A percentile compares a stretch with the other conserved stretches of the same genome.
These are phyloP conservation scores for Wickerhamomyces bisporus DNA, from an alignment of 805 yeast species.

Conservation along the genomic window DNA sequence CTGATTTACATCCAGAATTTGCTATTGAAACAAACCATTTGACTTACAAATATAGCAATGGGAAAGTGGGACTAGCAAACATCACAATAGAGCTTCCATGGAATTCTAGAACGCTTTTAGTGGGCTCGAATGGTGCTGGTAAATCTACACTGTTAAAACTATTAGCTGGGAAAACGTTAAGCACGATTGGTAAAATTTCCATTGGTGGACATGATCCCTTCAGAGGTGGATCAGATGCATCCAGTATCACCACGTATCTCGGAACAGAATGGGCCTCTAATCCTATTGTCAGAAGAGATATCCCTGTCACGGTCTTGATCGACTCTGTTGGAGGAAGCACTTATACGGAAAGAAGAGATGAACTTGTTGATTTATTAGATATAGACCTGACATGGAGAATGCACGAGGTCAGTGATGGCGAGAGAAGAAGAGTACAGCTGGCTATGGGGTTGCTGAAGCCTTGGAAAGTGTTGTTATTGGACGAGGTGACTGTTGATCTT, in stretches of 20 bases:
- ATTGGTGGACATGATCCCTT: conserved; percentile 91
- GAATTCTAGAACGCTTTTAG: conserved; percentile 68
- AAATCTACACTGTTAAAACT: conserved; percentile 83
- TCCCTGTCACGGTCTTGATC: conserved; percentile 75
- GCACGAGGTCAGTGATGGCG: conserved; percentile 92
- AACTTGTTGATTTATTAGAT: conserved; percentile 71
- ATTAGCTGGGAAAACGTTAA: conserved; percentile 86
- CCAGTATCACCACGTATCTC: conserved; percentile 62
- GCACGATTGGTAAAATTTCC: conserved; percentile 61
- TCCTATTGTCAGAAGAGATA: conserved; percentile 84
- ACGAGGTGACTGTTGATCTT: conserved; percentile 94
- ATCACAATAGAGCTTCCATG: conserved; percentile 58
- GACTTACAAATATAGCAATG: conserved; percentile 61
- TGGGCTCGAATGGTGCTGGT: conserved; percentile 98
- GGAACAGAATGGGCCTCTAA: conserved; percentile 99
- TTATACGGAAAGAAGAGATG: conserved; percentile 71
- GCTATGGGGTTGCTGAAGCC: conserved; percentile 91
- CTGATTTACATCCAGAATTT: conserved; percentile 2
- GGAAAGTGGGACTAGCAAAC: conserved; percentile 61
- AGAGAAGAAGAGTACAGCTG: conserved; percentile 87
- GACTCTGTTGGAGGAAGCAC: conserved; percentile 76
- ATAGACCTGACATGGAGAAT: conserved; percentile 88
- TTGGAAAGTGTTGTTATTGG: conserved; percentile 82
- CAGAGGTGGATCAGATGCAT: conserved; percentile 43
- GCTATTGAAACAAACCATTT: conserved; percentile 63